phyloP scores from a whole-genome alignment of 768 basidiomycete genomes.

The Russula lepida region DNA sequence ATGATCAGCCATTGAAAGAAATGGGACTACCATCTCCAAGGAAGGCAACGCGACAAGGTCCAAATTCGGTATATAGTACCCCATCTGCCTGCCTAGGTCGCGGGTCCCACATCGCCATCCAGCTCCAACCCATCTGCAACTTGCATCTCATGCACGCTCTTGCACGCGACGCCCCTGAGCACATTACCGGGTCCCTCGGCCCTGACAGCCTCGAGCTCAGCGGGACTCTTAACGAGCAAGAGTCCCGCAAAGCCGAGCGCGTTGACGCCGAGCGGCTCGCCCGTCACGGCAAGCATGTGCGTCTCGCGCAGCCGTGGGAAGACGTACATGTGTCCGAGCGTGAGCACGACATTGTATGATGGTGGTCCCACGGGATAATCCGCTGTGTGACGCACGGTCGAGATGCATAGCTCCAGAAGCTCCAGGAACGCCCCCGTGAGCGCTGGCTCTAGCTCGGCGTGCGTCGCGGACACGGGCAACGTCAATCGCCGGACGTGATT shows the following conservation, averaged over 20 bases:
- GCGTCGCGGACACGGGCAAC: constrained; percentile 26
- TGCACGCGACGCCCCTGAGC: constrained; percentile 52
- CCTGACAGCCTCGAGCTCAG: constrained; percentile 63
- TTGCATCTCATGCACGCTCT: constrained; percentile 61
- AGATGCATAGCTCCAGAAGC: constrained; percentile 70
- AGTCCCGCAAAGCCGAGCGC: constrained; percentile 86
- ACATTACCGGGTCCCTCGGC: constrained; percentile 55
- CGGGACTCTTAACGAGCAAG: constrained; percentile 77
- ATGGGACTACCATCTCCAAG: no score
- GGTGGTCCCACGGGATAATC: constrained; percentile 54
- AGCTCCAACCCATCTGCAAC: constrained; percentile 41
- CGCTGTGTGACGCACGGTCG: constrained; percentile 59
- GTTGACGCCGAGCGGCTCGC: constrained; percentile 65
- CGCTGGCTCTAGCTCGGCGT: constrained; percentile 40
- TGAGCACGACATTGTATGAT: constrained; percentile 79
- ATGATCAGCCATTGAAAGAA: no score
- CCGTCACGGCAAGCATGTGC: constrained; percentile 44
- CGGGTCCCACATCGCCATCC: constrained; percentile 13
- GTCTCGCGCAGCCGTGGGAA: constrained; percentile 68
- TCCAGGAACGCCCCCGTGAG: constrained; percentile 58
- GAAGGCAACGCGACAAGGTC: no score
- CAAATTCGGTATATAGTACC: no score
- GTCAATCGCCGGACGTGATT: constrained; percentile 59
- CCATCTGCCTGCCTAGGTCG: no score
- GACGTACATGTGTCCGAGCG: constrained; percentile 75